These are phyloP conservation scores for Plantago coronopus DNA, from an alignment of 305 asterid species.

Conservation along the genomic window DNA sequence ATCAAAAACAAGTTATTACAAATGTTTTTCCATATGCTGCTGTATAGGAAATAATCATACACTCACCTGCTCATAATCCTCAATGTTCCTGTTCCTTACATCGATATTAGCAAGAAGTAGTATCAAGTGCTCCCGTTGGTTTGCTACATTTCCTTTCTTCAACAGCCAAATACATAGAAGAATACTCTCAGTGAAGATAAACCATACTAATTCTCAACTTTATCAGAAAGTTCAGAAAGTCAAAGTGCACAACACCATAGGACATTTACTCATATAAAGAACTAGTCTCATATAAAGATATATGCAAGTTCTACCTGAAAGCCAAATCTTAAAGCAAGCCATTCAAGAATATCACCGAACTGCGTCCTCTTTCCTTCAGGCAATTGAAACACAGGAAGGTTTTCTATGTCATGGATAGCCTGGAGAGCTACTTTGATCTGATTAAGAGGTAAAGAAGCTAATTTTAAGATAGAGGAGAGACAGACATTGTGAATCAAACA, in stretches of 20 bases:
- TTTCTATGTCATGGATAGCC: conserved; percentile 62
- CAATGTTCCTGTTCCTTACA: conserved; percentile 55
- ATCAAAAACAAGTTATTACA: background rate
- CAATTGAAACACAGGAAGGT: conserved; percentile 62
- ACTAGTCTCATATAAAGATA: background rate
- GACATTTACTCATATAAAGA: background rate
- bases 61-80: conserved; percentile 54
- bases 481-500: conserved; percentile 10
- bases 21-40: background rate
- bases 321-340: conserved; percentile 92
- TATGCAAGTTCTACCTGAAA: conserved; percentile 66
- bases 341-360: conserved; percentile 78
- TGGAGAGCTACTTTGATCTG: conserved; percentile 82
- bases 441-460: conserved; percentile 20
- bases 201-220: conserved; percentile 18
- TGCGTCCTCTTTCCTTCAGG: conserved; percentile 53
- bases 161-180: conserved; percentile 33
- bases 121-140: conserved; percentile 97
- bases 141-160: conserved; percentile 97
- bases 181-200: conserved; percentile 23
- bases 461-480: conserved; percentile 18
- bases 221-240: conserved; percentile 1
- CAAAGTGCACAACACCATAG: background rate
- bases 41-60: conserved; percentile 17
- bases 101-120: conserved; percentile 94